phyloP scores from a whole-genome alignment of 495 filamentous ascomycete genomes.

The Ramalina intermedia region DNA sequence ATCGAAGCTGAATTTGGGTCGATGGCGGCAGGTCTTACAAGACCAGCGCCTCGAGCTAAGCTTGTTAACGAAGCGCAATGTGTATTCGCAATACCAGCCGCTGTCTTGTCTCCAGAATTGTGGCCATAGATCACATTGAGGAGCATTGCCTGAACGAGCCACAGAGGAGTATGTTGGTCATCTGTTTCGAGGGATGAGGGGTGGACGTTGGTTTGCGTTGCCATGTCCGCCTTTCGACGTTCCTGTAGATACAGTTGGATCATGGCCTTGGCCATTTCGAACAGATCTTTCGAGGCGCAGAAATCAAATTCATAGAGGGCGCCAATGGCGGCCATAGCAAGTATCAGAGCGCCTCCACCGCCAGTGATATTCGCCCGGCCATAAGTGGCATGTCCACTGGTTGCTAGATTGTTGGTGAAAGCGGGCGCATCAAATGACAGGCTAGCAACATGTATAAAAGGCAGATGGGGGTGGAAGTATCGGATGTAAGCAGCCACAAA shows the following conservation, averaged over 20 bases:
- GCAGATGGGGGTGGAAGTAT: constrained; percentile 89
- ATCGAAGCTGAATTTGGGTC: neutral
- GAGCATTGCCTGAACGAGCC: constrained; percentile 98
- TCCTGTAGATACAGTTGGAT: constrained; percentile 90
- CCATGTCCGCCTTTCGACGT: constrained; percentile 75
- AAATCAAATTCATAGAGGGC: constrained; percentile 86
- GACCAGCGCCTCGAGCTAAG: constrained; percentile 72
- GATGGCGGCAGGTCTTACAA: constrained; percentile 36
- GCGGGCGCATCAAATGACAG: constrained; percentile 75
- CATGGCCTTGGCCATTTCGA: constrained; percentile 89
- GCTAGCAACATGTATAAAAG: constrained; percentile 86
- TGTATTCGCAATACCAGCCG: constrained; percentile 79
- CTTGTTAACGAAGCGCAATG: constrained; percentile 86
- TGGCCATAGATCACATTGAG: constrained; percentile 94
- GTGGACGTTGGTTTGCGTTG: constrained; percentile 54
- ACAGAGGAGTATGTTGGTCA: constrained; percentile 71
- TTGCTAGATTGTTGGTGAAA: constrained; percentile 42
- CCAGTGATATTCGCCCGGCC: constrained; percentile 54
- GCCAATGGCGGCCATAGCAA: constrained; percentile 93
- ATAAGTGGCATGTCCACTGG: constrained; percentile 36
- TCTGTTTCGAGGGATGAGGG: constrained; percentile 48
- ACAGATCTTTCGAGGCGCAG: constrained; percentile 66
- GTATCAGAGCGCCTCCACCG: constrained; percentile 77
- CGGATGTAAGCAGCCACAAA: constrained; percentile 85
- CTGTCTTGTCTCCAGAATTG: constrained; percentile 81